Base-by-base conservation (phyloP, 2,329 filamentous ascomycete genomes). In the Pseudogymnoascus sp. region DNA sequence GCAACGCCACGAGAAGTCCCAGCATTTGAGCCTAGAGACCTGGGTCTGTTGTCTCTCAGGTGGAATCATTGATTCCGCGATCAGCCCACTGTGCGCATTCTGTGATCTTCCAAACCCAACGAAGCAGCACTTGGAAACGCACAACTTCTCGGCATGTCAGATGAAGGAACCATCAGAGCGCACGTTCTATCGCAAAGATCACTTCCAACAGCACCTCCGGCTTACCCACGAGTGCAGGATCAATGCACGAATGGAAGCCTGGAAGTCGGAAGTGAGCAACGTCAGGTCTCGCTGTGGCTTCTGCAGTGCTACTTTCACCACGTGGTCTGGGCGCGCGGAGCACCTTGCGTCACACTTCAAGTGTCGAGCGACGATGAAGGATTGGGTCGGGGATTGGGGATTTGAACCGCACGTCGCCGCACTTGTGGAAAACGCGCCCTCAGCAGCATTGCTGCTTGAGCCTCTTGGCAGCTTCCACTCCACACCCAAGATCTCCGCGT, bases 131-230 rank as follows among this genome's bases (percentile, higher is more conserved):
- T 71, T 86, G 14, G 83, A 85, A 67, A 77, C 76, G 6, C 85
- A 87, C 74, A 84, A 86, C 67, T 84, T 83, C 70, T 75, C 75
- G 36, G 76, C 78, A 29, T 87, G 85, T 68, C 81, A 83, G 67
- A 83, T 86, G 67, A 86, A 86, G 71, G 82, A 42, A 37, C 23
- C 40, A 2, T 80, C 84, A 54, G 81, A 85, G 64, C 78, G 84
- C 37, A 86, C 82, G 0, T 86, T 86, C 71, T 86, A 83, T 69
- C 77, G 84, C 26, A 86, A 86, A 71, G 84, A 86, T 68, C 84
- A 86, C 69, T 76, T 86, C 11, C 79, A 83, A 60, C 84, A 86
- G 68, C 84, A 86, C 71, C 73, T 86, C 34, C 78, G 83, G 37
- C 74, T 86, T 62, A 84, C 86, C 77, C 84, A 86, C 69, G 78